A percentile compares a stretch with the other conserved stretches of the same genome.
phyloP scores from a whole-genome alignment of 2,329 filamentous ascomycete genomes.

The Penicillium expansum region DNA sequence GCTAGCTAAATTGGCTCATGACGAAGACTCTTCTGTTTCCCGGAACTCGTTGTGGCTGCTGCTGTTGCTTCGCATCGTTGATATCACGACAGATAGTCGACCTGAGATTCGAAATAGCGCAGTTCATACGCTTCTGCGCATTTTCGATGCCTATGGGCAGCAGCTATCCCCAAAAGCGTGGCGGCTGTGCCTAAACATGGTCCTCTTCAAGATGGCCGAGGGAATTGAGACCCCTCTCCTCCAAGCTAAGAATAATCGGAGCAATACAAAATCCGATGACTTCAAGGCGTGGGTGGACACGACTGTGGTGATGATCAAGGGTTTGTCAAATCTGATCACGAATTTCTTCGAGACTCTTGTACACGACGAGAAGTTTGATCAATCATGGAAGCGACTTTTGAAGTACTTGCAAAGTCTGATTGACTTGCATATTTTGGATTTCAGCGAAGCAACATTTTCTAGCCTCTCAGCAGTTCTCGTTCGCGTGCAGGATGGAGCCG shows the following conservation, averaged over 20 bases:
- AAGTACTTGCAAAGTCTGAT: constrained; percentile 64
- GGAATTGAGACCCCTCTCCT: constrained; percentile 59
- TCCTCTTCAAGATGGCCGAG: constrained; percentile 74
- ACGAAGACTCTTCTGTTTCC: constrained; percentile 59
- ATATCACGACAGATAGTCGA: constrained; percentile 41
- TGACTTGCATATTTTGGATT: constrained; percentile 62
- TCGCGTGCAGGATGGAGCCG: constrained; percentile 44
- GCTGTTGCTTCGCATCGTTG: constrained; percentile 41
- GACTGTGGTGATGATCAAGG: constrained; percentile 69
- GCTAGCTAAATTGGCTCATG: constrained; percentile 58
- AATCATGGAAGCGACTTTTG: constrained; percentile 73
- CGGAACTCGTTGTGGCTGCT: constrained; percentile 35
- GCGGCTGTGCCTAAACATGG: constrained; percentile 76
- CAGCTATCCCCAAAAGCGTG: constrained; percentile 74
- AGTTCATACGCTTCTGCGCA: constrained; percentile 84
- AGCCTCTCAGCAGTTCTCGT: constrained; percentile 62
- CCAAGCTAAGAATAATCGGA: constrained; percentile 13
- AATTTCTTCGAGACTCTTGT: constrained; percentile 73
- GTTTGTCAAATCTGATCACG: constrained; percentile 69
- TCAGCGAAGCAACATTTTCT: constrained; percentile 69
- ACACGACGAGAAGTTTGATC: constrained; percentile 63
- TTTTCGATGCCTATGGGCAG: constrained; percentile 88
- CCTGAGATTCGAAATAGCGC: constrained; percentile 56
- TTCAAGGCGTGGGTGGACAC: constrained; percentile 68
- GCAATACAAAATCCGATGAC: constrained; percentile 26